Evolutionary conservation across 768 basidiomycete species (phyloP), one percentile per base, ranked within the genome.

Genomic region (Boletus speciosus): DNA sequence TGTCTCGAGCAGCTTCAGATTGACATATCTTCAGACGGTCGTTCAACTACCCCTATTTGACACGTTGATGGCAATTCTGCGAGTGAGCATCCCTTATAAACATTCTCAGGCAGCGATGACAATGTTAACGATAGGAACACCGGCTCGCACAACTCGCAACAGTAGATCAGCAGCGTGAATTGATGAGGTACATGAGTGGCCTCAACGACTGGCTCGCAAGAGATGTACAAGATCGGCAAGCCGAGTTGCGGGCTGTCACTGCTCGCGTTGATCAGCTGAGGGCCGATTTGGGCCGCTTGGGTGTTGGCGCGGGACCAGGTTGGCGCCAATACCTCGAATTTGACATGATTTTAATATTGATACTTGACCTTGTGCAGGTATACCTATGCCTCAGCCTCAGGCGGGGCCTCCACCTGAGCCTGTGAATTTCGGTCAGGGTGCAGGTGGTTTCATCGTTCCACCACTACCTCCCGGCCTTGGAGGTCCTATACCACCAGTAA

Each of bases 201-300:
- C 72, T 93, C 32, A 93, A 93, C 58, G 79, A 81, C 34, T 93
- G 91, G 91, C 73, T 93, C 15, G 84, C 79, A 52, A 79, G 84
- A 34, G 91, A 93, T 66, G 88, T 90, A 0, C 77, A 79, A 43
- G 88, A 91, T 68, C 84, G 91, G 23, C 90, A 90, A 57, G 76
- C 80, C 4, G 90, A 92, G 64, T 71, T 93, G 37, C 78, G 78
- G 16, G 81, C 80, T 9, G 81, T 93, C 8, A 74, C 81, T 40
- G 82, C 81, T 16, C 80, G 87, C 11, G 74, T 93, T 6, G 77
- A 81, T 58, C 71, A 73, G 46, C 64, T 83, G 6, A 66, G 73
- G 31, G 71, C 74, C 4, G 78, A 75, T 37, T 50, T 79, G 40
- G 75, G 78, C 32, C 74, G 79, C 41, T 56, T 85, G 9, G 69